A percentile compares a stretch with the other conserved stretches of the same genome.
Conservation (phyloP, 2,329 filamentous ascomycete species). For the Pestalotiopsis sp. region DNA sequence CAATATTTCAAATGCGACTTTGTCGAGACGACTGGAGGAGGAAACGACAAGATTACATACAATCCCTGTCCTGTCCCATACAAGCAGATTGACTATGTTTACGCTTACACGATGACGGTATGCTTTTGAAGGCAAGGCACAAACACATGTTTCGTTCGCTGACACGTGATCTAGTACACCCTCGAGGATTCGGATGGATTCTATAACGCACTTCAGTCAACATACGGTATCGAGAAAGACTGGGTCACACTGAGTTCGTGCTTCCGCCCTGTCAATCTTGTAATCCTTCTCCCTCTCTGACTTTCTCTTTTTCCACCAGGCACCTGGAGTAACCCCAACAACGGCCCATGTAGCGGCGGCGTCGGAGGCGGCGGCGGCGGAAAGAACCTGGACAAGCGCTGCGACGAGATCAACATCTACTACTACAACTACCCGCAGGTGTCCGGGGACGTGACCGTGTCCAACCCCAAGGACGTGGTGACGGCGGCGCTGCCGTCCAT, state of each 20-base stretch:
- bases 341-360: not conserved
- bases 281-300: too few relatives aligned
- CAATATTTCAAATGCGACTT: not conserved
- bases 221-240: not conserved
- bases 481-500: not conserved
- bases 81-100: not conserved
- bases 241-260: not conserved
- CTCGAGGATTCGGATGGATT: not conserved
- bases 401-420: not conserved
- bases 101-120: slow-evolving; percentile 5
- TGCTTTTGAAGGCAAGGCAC: too few relatives aligned
- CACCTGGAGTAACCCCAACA: too few relatives aligned
- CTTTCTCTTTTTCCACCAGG: too few relatives aligned
- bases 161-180: not conserved
- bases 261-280: too few relatives aligned
- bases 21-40: not conserved
- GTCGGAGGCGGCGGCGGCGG: not conserved
- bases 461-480: slow-evolving; percentile 6
- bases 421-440: not conserved
- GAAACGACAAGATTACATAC: not conserved
- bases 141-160: not conserved
- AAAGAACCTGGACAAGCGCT: not conserved
- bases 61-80: not conserved
- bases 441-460: not conserved
- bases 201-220: not conserved